Base-by-base conservation (phyloP, 192 early-diverging fungal genomes). In the Coemansia sp. region DNA sequence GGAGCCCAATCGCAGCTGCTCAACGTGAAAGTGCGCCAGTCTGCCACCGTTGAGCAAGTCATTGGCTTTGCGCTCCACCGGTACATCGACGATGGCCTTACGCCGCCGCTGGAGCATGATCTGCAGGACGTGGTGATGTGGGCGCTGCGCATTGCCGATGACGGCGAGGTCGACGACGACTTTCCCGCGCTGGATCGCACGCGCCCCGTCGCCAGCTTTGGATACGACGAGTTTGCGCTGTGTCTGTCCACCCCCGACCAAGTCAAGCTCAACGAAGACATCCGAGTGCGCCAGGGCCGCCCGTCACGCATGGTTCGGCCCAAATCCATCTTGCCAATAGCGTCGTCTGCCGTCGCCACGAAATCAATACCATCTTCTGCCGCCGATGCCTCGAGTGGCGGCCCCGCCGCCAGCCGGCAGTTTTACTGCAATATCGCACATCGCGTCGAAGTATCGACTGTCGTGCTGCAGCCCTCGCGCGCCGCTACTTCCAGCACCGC, bases 101-200 rank as follows among this genome's bases (percentile, higher is more conserved):
- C 73, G 33, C 93, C 96, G 13, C 63, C 70, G 17, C 70, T 98
- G 19, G 88, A 87, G 4, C 77, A 75, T 6, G 83, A 89, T 8
- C 67, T 85, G 31, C 86, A 84, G 24, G 87, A 93, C 59, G 88
- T 95, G 13, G 86, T 85, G 3, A 75, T 87, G 70, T 99, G 97
- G 97, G 89, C 89, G 19, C 77, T 99, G 72, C 85, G 93, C 41
- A 97, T 99, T 71, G 94, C 91, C 0, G 96, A 97, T 68, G 97
- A 97, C 81, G 97, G 97, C 21, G 89, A 89, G 41, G 89, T 99
- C 39, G 97, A 99, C 69, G 95, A 97, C 37, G 95, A 99, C 77
- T 91, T 99, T 73, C 96, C 96, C 40, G 97, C 93, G 10, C 84
- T 97, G 64, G 97, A 99, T 64, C 88, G 95, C 66, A 89, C 88